Percentiles rank a stretch among this genome's conserved stretches.
Evolutionary conservation across 306 rosid genomes (phyloP).

Genomic region (Dalbergia oliveri): DNA sequence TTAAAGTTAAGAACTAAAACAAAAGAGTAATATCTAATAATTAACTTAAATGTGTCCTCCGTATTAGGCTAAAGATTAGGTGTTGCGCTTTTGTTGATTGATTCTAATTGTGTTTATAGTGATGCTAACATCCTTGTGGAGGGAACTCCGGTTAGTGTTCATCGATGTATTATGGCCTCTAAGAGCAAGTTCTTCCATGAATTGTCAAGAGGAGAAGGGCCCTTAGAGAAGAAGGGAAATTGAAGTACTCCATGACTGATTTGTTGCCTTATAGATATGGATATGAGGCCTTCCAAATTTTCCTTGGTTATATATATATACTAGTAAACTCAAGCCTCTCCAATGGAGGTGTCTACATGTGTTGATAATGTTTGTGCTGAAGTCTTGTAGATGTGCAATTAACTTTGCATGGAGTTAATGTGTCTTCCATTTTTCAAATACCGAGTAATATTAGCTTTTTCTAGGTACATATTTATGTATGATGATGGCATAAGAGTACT

Average conservation of each 20-base stretch:
- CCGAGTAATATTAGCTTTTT: constrained; percentile 86
- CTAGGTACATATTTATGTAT: constrained; percentile 64
- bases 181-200: constrained; percentile 80
- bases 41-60: no score
- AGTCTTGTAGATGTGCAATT: constrained; percentile 93
- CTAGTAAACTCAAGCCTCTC: constrained; percentile 83
- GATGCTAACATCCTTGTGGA: constrained; percentile 80
- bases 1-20: no score
- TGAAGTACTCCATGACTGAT: constrained; percentile 70
- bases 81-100: constrained; percentile 64
- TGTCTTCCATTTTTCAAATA: constrained; percentile 84
- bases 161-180: constrained; percentile 84
- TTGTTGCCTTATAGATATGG: constrained; percentile 82
- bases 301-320: constrained; percentile 75
- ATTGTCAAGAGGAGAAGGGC: constrained; percentile 61
- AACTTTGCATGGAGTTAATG: constrained; percentile 93
- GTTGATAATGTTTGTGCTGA: constrained; percentile 79
- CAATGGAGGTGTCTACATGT: constrained; percentile 84
- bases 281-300: constrained; percentile 74
- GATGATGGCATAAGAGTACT: constrained; percentile 1
- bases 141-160: constrained; percentile 68
- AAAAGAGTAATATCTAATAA: no score
- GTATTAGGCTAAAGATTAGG: no score
- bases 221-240: constrained; percentile 63
- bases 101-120: constrained; percentile 69